These are phyloP conservation scores for Aspergillus indologenus DNA, from an alignment of 495 filamentous ascomycete genomes.

Conservation along the genomic window DNA sequence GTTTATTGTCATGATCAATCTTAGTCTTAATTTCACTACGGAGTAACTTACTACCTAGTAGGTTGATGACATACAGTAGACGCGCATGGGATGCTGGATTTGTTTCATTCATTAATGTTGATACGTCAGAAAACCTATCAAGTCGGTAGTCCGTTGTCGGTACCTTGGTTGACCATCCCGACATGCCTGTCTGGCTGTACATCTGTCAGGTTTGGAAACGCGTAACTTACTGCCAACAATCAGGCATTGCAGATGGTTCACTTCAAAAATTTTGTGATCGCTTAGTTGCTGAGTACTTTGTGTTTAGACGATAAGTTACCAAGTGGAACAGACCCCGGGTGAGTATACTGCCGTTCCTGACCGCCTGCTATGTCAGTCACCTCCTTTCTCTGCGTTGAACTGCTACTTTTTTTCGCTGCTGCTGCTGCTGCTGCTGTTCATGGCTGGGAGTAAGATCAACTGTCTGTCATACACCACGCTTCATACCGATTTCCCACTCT, in stretches of 20 bases:
- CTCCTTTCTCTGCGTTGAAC: background rate
- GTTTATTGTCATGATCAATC: background rate
- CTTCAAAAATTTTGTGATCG: too few species aligned
- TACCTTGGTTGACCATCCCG: background rate
- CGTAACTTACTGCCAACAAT: too few species aligned
- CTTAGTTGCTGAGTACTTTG: too few species aligned
- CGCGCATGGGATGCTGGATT: background rate
- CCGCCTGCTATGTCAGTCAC: background rate
- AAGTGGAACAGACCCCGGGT: background rate
- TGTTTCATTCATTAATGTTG: background rate
- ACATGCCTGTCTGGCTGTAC: background rate
- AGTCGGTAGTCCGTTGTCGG: background rate
- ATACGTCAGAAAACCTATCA: background rate
- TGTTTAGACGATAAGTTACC: too few species aligned
- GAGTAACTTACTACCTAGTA: too few species aligned
- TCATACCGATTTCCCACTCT: slow-evolving; percentile 15
- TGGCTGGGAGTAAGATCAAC: slow-evolving; percentile 22
- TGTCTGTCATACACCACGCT: slow-evolving; percentile 20
- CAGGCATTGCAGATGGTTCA: too few species aligned
- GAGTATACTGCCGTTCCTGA: background rate
- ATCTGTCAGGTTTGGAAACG: background rate
- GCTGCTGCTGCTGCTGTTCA: slow-evolving; percentile 9
- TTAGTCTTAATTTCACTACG: too few species aligned
- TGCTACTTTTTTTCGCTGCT: slow-evolving; percentile 3
- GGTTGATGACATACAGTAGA: background rate